Conservation (phyloP, 2,329 filamentous ascomycete species). For the Neopestalotiopsis clavispora region DNA sequence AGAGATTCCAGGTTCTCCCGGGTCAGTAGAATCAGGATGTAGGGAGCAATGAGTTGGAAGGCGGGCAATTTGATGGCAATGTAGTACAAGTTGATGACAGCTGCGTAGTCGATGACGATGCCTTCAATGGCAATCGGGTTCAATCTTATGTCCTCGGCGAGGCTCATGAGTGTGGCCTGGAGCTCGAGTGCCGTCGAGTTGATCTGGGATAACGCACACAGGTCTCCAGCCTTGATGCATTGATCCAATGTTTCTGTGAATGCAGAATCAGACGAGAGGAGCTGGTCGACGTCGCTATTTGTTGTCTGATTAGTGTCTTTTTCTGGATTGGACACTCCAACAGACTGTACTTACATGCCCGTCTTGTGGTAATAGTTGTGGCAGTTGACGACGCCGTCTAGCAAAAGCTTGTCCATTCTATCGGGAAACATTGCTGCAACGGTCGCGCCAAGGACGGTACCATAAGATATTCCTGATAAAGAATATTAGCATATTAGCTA, state of each 20-base stretch:
- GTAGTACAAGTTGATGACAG: constrained; percentile 16
- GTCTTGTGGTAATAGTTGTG: constrained; percentile 36
- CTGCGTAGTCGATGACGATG: constrained; percentile 33
- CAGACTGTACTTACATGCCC: constrained; percentile 23
- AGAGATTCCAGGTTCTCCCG: background rate
- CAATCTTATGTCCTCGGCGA: constrained; percentile 33
- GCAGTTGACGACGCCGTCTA: constrained; percentile 42
- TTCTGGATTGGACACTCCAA: background rate
- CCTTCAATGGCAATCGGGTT: constrained; percentile 30
- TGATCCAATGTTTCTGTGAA: constrained; percentile 34
- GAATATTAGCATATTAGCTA: background rate
- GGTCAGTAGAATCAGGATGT: background rate
- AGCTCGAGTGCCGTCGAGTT: constrained; percentile 41
- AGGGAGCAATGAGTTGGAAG: background rate
- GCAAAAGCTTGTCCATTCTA: constrained; percentile 40
- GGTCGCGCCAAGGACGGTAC: constrained; percentile 43
- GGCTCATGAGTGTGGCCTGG: constrained; percentile 41
- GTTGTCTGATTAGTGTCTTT: background rate
- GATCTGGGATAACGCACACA: constrained; percentile 33
- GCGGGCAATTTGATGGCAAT: background rate
- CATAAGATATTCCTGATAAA: constrained; percentile 43
- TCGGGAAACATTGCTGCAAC: constrained; percentile 48
- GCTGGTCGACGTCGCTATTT: constrained; percentile 30
- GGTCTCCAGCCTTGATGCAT: constrained; percentile 31
- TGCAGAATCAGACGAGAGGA: constrained; percentile 30